These are phyloP conservation scores for Pholiota molesta DNA, from an alignment of 768 basidiomycete genomes.

Conservation along the genomic window DNA sequence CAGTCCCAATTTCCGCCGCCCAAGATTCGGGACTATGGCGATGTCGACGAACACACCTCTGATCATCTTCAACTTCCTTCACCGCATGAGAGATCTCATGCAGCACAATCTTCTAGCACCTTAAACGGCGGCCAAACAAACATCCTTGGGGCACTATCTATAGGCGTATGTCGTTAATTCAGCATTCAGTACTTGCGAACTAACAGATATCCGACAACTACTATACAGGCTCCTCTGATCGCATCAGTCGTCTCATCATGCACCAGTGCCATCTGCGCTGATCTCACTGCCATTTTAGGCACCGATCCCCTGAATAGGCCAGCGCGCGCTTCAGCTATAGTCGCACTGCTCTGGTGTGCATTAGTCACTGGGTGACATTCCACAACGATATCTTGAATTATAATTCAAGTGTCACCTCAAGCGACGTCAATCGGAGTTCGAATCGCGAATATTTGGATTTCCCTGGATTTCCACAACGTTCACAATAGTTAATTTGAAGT, in stretches of 20 bases:
- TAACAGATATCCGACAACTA: neutral
- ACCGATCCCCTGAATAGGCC: slow-evolving; percentile 3
- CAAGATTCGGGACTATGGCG: neutral
- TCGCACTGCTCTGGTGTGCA: slow-evolving; percentile 6
- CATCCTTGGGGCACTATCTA: slow-evolving; percentile 7
- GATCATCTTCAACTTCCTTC: neutral
- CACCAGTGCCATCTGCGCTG: slow-evolving; percentile 7
- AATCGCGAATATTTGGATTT: too few species aligned
- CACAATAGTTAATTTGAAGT: too few species aligned
- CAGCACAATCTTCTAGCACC: neutral
- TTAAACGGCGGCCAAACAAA: neutral
- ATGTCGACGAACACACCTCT: neutral
- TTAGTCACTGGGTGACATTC: too few species aligned
- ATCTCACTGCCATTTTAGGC: slow-evolving; percentile 5
- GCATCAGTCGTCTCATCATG: slow-evolving; percentile 6
- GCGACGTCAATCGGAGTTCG: too few species aligned
- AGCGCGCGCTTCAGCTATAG: slow-evolving; percentile 3
- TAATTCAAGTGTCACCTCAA: too few species aligned
- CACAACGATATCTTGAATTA: too few species aligned
- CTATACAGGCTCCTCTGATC: slow-evolving; percentile 2
- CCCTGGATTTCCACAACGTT: too few species aligned
- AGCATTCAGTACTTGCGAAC: neutral
- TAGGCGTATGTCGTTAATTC: neutral
- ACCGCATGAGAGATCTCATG: neutral
- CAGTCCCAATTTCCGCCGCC: neutral